A percentile compares a stretch with the other conserved stretches of the same genome.
phyloP scores from a whole-genome alignment of 345 rosid genomes.

The Eucalyptus viminalis region DNA sequence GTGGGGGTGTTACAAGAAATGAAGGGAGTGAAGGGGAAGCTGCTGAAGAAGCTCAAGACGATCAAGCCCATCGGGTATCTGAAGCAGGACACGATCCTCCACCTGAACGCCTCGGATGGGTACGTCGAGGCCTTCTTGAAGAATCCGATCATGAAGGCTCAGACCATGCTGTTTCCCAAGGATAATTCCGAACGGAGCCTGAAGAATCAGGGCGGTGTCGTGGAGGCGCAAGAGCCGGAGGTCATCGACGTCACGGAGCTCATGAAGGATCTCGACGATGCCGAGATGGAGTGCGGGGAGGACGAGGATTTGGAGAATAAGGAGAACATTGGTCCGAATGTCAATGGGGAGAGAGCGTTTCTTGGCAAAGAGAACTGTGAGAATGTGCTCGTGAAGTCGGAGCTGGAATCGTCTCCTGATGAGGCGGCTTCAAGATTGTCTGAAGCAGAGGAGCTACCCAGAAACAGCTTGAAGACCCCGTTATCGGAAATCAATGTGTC shows the following conservation, averaged over 20 bases:
- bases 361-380: neutral
- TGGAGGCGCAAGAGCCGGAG: conserved; percentile 10
- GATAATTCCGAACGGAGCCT: conserved; percentile 10
- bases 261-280: conserved; percentile 28
- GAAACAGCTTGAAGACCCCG: conserved; percentile 3
- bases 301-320: conserved; percentile 19
- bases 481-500: conserved; percentile 35
- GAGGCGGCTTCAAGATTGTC: neutral
- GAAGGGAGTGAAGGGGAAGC: conserved; percentile 71
- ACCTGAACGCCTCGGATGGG: conserved; percentile 45
- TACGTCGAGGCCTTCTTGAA: conserved; percentile 22
- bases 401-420: neutral
- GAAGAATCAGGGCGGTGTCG: neutral
- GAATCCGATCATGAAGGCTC: conserved; percentile 7
- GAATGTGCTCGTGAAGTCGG: neutral
- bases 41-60: conserved; percentile 56
- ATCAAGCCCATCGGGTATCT: conserved; percentile 44
- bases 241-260: conserved; percentile 30
- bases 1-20: conserved; percentile 1
- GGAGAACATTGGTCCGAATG: conserved; percentile 45
- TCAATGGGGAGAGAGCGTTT: neutral
- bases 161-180: neutral
- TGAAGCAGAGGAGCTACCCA: neutral
- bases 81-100: conserved; percentile 59
- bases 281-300: conserved; percentile 5